Evolutionary conservation across 2,329 filamentous ascomycete genomes (phyloP), one percentile per base, ranked within the genome.

Genomic region (Gaeumannomyces tritici): DNA sequence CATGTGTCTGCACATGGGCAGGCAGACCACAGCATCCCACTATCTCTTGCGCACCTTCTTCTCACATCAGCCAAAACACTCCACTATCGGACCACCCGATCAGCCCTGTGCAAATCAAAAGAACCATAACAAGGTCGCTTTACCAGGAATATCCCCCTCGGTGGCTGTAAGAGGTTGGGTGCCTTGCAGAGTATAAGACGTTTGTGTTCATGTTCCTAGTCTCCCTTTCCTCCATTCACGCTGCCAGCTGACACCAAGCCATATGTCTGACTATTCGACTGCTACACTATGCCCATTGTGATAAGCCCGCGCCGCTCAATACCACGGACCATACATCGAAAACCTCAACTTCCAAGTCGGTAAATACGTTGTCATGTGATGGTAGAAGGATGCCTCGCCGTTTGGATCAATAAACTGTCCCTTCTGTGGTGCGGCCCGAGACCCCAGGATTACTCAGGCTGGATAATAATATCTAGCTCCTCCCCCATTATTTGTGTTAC

Each of bases 251-350:
- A 47, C 42, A 47, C 42, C 18, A 7, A 6, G n/a, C 42, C 3
- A 47, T 24, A 69, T 0, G 77, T 77, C 5, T 80, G 79, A 63
- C 69, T 80, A 29, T 75, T 77, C 68, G 79, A 80, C 60, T 69
- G 73, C 2, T 77, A 79, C 65, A 75, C 70, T 2, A 63, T 76
- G 1, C 65, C 70, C 0, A 77, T 62, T 80, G 78, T 8, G n/a
- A 47, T 8, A 47, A 65, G 77, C 21, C 61, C 63, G 12, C 61
- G 63, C 12, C n/a, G n/a, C n/a, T n/a, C n/a, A n/a, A n/a, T n/a
- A n/a, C n/a, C n/a, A n/a, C n/a, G n/a, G n/a, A n/a, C n/a, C n/a
- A n/a, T n/a, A n/a, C n/a, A n/a, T n/a, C n/a, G n/a, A n/a, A n/a
- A n/a, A n/a, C n/a, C n/a, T n/a, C n/a, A n/a, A n/a, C n/a, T n/a